Conservation (phyloP, 768 basidiomycete genomes). For the Rhodosporidiobolus odoratus region DNA sequence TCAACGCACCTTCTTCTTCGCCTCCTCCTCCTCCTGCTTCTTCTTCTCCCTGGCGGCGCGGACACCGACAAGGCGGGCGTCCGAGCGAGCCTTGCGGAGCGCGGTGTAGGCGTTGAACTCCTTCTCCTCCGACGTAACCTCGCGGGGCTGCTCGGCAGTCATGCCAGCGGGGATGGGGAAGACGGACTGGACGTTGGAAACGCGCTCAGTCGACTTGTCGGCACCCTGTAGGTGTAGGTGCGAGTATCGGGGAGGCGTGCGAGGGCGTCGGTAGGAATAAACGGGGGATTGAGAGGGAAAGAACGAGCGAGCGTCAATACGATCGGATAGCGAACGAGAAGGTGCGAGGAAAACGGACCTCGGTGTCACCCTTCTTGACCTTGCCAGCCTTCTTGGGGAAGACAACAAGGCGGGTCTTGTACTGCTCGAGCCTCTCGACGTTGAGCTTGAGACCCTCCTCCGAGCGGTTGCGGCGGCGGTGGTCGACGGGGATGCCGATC, state of each 20-base stretch:
- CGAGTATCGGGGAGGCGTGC: background rate
- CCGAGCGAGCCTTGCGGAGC: slow-evolving; percentile 76
- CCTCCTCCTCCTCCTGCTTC: slow-evolving; percentile 87
- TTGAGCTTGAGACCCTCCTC: slow-evolving; percentile 96
- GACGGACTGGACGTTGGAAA: slow-evolving; percentile 53
- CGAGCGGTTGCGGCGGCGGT: slow-evolving; percentile 89
- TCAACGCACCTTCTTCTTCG: background rate
- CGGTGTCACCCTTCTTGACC: slow-evolving; percentile 91
- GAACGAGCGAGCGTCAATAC: slow-evolving; percentile 14
- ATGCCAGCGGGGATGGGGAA: slow-evolving; percentile 64
- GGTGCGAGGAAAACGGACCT: slow-evolving; percentile 51
- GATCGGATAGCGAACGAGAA: slow-evolving; percentile 34
- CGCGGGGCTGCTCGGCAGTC: slow-evolving; percentile 76
- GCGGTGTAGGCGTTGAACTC: slow-evolving; percentile 76
- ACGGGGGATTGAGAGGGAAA: background rate
- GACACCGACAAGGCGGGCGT: slow-evolving; percentile 74
- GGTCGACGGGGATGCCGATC: slow-evolving; percentile 92
- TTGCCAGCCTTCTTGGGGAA: slow-evolving; percentile 86
- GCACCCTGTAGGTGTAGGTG: slow-evolving; percentile 68
- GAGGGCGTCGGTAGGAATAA: background rate
- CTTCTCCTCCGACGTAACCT: slow-evolving; percentile 85
- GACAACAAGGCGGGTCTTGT: slow-evolving; percentile 87
- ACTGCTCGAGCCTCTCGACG: slow-evolving; percentile 80
- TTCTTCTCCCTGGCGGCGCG: slow-evolving; percentile 81
- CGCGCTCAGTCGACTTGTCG: slow-evolving; percentile 71